Conservation (phyloP, 352 stramenopile species). For the Phytophthora sansomeana region DNA sequence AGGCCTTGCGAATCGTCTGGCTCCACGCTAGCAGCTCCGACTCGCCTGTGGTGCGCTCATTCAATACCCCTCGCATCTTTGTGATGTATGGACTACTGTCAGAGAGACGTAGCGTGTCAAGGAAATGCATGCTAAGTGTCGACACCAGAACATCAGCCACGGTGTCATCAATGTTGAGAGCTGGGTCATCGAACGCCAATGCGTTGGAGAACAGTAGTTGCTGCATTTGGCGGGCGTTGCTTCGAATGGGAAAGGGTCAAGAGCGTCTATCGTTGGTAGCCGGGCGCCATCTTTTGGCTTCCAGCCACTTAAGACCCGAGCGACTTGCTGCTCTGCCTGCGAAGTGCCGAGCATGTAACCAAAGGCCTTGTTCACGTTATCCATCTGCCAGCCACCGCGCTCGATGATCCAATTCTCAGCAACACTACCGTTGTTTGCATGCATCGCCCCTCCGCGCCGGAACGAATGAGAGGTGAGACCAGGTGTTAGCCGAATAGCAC, state of each 20-base stretch:
- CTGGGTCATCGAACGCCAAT: not conserved
- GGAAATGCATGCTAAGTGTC: not conserved
- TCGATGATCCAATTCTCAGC: too few relatives aligned
- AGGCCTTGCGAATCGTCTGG: not conserved
- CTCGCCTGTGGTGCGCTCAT: not conserved
- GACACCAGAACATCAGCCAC: not conserved
- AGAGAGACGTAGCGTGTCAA: not conserved
- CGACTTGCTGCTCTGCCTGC: constrained; percentile 4
- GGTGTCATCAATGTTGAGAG: not conserved
- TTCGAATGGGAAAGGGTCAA: too few relatives aligned
- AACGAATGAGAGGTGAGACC: too few relatives aligned
- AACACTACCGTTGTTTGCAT: too few relatives aligned
- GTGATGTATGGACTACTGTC: too few relatives aligned
- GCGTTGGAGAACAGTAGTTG: too few relatives aligned
- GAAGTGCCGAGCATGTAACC: constrained; percentile 16
- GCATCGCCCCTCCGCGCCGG: too few relatives aligned
- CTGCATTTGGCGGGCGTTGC: too few relatives aligned
- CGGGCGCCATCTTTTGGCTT: constrained; percentile 2
- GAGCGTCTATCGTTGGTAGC: too few relatives aligned
- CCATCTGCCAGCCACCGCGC: too few relatives aligned
- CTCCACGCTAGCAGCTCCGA: not conserved
- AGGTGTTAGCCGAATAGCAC: too few relatives aligned
- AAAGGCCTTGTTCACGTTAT: constrained; percentile 16
- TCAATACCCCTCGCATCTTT: not conserved
- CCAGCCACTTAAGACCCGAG: constrained; percentile 7